Percentiles rank a stretch among this genome's conserved stretches.
Evolutionary conservation across 1,139 yeast genomes (phyloP).

Genomic region (Meyerozyma guilliermondii): DNA sequence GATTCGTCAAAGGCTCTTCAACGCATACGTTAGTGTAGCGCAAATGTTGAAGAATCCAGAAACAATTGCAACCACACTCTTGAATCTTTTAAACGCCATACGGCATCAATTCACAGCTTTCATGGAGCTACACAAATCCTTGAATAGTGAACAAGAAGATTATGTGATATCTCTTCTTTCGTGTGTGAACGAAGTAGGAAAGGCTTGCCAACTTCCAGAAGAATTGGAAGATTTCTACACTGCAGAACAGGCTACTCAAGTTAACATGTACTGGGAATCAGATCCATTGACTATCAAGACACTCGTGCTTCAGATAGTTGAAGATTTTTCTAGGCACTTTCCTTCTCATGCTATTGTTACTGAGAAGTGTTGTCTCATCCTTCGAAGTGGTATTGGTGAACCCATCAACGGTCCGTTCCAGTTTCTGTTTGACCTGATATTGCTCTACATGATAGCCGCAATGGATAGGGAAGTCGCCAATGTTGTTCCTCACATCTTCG

Average conservation of each 20-base stretch:
- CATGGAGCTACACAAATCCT: constrained; percentile 8
- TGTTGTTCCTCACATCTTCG: constrained; percentile 36
- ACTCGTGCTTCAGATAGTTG: constrained; percentile 34
- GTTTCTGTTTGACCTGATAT: constrained; percentile 36
- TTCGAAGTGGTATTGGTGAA: constrained; percentile 54
- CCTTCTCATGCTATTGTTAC: constrained; percentile 36
- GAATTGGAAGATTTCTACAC: constrained; percentile 42
- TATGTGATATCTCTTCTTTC: constrained; percentile 51
- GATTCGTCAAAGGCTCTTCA: constrained; percentile 56
- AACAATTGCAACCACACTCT: constrained; percentile 8
- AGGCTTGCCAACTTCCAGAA: constrained; percentile 58
- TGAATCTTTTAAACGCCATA: constrained; percentile 18
- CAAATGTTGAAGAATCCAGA: constrained; percentile 46
- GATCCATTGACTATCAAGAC: constrained; percentile 42
- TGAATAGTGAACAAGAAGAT: constrained; percentile 21
- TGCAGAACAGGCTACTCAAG: constrained; percentile 17
- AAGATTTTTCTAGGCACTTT: constrained; percentile 38
- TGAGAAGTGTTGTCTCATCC: constrained; percentile 53
- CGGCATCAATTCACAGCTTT: constrained; percentile 6
- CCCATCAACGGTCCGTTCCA: constrained; percentile 56
- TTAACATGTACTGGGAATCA: constrained; percentile 30
- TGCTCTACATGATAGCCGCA: constrained; percentile 43
- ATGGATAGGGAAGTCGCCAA: constrained; percentile 21
- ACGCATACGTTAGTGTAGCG: constrained; percentile 58
- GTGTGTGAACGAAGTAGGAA: constrained; percentile 64